phyloP scores from a whole-genome alignment of 2,329 filamentous ascomycete genomes.

The Phialophora verrucosa region DNA sequence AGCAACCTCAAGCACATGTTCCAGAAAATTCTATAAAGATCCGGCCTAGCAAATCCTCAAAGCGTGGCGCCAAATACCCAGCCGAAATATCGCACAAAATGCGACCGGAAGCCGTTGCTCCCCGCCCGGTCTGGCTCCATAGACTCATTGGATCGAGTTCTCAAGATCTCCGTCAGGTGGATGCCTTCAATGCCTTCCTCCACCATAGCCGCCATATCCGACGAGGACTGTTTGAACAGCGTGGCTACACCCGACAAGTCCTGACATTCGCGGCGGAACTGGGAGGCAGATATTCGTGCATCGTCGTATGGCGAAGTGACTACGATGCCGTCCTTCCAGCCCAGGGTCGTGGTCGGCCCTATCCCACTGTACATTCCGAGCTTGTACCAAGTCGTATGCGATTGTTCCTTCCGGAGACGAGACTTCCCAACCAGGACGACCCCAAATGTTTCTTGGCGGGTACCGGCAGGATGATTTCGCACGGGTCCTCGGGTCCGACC shows the following conservation, averaged over 20 bases:
- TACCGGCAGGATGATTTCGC: neutral
- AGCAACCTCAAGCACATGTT: too few relatives aligned
- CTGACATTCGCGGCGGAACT: neutral
- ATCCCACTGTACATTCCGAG: neutral
- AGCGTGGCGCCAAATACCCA: neutral
- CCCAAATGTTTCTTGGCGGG: neutral
- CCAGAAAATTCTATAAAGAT: too few relatives aligned
- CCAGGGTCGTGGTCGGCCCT: neutral
- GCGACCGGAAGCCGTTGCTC: neutral
- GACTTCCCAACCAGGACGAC: conserved; percentile 1
- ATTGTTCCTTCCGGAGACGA: neutral
- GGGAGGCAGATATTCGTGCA: neutral
- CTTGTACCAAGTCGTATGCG: neutral
- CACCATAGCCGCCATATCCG: neutral
- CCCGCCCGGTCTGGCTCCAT: neutral
- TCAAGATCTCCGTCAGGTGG: neutral
- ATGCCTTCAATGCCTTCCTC: neutral
- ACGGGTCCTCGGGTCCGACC: neutral
- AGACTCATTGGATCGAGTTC: neutral
- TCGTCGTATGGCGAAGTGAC: conserved; percentile 2
- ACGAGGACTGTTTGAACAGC: conserved; percentile 1
- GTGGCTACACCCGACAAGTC: neutral
- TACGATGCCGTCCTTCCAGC: conserved; percentile 2
- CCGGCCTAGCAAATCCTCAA: neutral
- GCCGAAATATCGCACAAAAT: neutral